phyloP scores from a whole-genome alignment of 139 green algal genomes.

The Edaphochlamys debaryana region DNA sequence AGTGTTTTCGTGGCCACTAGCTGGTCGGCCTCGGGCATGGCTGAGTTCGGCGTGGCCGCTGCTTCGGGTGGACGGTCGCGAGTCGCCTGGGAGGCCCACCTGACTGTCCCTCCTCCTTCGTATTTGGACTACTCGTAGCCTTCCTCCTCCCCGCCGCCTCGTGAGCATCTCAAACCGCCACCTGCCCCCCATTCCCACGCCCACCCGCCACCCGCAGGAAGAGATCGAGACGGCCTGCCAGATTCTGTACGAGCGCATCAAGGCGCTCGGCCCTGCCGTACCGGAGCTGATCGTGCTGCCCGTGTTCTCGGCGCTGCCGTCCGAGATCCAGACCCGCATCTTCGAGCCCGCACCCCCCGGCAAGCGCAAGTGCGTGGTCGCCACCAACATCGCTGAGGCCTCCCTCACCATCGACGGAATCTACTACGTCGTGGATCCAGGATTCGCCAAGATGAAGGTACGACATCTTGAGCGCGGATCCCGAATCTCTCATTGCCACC shows the following conservation, averaged over 20 bases:
- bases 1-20: too few species aligned
- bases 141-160: too few species aligned
- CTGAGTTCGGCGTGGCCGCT: too few species aligned
- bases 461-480: too few species aligned
- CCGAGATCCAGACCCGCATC: slow-evolving; percentile 85
- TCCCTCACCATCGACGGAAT: slow-evolving; percentile 99
- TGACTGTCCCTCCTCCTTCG: too few species aligned
- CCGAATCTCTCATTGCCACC: too few species aligned
- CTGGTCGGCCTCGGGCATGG: too few species aligned
- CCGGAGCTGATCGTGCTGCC: slow-evolving; percentile 96
- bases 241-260: slow-evolving; percentile 95
- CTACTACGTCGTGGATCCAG: slow-evolving; percentile 96
- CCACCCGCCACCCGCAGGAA: slow-evolving; percentile 62
- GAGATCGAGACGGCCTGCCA: slow-evolving; percentile 95
- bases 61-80: too few species aligned
- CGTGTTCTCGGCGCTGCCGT: slow-evolving; percentile 80
- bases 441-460: slow-evolving; percentile 84
- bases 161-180: too few species aligned
- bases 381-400: slow-evolving; percentile 99
- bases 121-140: too few species aligned
- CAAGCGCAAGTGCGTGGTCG: slow-evolving; percentile 94
- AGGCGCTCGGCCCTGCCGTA: slow-evolving; percentile 86
- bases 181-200: neutral
- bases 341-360: slow-evolving; percentile 94
- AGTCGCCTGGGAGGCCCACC: too few species aligned